A percentile compares a stretch with the other conserved stretches of the same genome.
phyloP scores from a whole-genome alignment of 352 stramenopile species.

The Pythium rishiriense region DNA sequence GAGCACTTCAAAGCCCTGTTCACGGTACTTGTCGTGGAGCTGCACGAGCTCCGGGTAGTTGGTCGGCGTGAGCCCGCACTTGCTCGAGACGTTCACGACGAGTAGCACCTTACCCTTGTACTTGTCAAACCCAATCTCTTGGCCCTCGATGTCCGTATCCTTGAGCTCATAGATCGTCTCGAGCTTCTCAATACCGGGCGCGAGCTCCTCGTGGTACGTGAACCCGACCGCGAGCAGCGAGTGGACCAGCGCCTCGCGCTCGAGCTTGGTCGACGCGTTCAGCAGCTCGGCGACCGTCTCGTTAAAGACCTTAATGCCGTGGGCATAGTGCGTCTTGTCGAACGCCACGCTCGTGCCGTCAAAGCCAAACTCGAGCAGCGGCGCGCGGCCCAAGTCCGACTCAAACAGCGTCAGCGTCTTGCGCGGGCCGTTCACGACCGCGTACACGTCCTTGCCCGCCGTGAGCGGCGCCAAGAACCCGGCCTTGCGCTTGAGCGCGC shows the following conservation, averaged over 20 bases:
- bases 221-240: slow-evolving; percentile 48
- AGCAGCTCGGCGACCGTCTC: slow-evolving; percentile 36
- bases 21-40: slow-evolving; percentile 46
- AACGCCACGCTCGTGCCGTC: slow-evolving; percentile 13
- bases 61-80: slow-evolving; percentile 26
- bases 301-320: slow-evolving; percentile 48
- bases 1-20: slow-evolving; percentile 59
- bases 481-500: slow-evolving; percentile 56
- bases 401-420: slow-evolving; percentile 51
- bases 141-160: slow-evolving; percentile 59
- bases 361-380: slow-evolving; percentile 24
- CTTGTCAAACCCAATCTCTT: slow-evolving; percentile 56
- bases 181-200: slow-evolving; percentile 33
- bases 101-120: slow-evolving; percentile 39
- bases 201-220: slow-evolving; percentile 43
- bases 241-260: slow-evolving; percentile 52
- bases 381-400: slow-evolving; percentile 22
- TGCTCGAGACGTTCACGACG: slow-evolving; percentile 29
- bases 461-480: slow-evolving; percentile 56
- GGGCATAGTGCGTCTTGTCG: slow-evolving; percentile 33
- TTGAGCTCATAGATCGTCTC: slow-evolving; percentile 76
- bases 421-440: slow-evolving; percentile 40
- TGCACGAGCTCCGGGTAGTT: slow-evolving; percentile 74
- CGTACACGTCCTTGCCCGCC: slow-evolving; percentile 58
- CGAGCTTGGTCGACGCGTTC: slow-evolving; percentile 35